Evolutionary conservation across 2,329 filamentous ascomycete species (phyloP).

Genomic region (Magnaporthales sp.): DNA sequence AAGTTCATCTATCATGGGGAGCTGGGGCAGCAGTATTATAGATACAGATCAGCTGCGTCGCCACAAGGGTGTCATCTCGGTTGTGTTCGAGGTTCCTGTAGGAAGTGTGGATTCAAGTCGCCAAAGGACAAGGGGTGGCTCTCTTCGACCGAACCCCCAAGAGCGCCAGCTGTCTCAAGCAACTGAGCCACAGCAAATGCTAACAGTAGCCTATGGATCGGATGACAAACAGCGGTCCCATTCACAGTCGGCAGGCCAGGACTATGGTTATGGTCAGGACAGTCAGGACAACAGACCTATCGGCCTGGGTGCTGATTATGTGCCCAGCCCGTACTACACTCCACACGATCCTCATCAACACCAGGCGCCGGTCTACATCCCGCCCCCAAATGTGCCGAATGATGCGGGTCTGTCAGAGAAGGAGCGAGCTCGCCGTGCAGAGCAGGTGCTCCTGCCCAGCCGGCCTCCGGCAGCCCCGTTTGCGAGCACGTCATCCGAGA

Average conservation of each 20-base stretch:
- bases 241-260: background rate
- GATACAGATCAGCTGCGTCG: constrained; percentile 81
- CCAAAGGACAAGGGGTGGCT: constrained; percentile 27
- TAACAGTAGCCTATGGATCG: background rate
- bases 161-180: background rate
- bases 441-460: constrained; percentile 73
- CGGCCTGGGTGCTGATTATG: background rate
- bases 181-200: background rate
- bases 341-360: constrained; percentile 19
- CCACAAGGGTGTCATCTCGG: constrained; percentile 85
- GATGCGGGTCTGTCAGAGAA: constrained; percentile 70
- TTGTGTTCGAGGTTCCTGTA: constrained; percentile 77
- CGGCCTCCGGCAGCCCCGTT: constrained; percentile 47
- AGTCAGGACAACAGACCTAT: background rate
- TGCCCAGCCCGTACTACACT: constrained; percentile 9
- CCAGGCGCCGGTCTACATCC: constrained; percentile 39
- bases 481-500: constrained; percentile 32
- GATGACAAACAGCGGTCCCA: constrained; percentile 1
- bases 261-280: background rate
- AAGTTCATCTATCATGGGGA: constrained; percentile 33
- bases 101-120: constrained; percentile 72
- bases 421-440: constrained; percentile 66
- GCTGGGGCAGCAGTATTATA: constrained; percentile 62
- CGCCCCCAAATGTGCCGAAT: constrained; percentile 49
- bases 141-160: constrained; percentile 3